Base-by-base conservation (phyloP, 192 early-diverging fungal species). In the Podila minutissima region DNA sequence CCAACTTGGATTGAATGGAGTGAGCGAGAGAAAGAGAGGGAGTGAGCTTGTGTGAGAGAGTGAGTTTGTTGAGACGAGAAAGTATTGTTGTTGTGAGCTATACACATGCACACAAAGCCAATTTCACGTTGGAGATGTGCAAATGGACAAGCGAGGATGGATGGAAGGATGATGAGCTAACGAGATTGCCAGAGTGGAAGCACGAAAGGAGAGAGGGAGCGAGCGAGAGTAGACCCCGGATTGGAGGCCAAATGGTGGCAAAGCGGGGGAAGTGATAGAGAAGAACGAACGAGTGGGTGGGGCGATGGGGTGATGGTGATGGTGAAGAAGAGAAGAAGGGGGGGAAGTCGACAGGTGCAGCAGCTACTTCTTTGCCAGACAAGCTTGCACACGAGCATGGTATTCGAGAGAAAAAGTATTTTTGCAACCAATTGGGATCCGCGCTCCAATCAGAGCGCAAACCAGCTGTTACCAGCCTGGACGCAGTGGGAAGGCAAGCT, bases 291-390 rank as follows among this genome's bases (percentile, higher is more conserved):
- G 46, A 72, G 31, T 28, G 62, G 50, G 15, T 31, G 24, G 53
- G n/a, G 48, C 33, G 33, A 59, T 74, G 29, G 17, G 74, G 67
- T 7, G 63, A n/a, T 26, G 62, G 15, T 26, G 62, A 11, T 26
- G 19, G 48, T 24, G 35, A n/a, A 29, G 11, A 13, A 13, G 12
- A 13, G 12, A 15, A 15, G 41, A 13, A 2, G 2, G 41, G 13
- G 41, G 4, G 15, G 3, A 3, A 11, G 41, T 3, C 15, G 35
- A 46, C 41, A 17, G 41, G 0, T 41, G 8, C 37, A 37, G 2
- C 37, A n/a, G n/a, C 9, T 10, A 37, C 35, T 37, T 41, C 1
- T 9, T 9, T 12, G 38, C 38, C 33, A 33, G 33, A 2, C 33
- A 33, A 6, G 33, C 33, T 33, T 33, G 33, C 33, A 33, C 3